phyloP scores from a whole-genome alignment of 2,329 filamentous ascomycete genomes.

The Clonostachys chloroleuca region DNA sequence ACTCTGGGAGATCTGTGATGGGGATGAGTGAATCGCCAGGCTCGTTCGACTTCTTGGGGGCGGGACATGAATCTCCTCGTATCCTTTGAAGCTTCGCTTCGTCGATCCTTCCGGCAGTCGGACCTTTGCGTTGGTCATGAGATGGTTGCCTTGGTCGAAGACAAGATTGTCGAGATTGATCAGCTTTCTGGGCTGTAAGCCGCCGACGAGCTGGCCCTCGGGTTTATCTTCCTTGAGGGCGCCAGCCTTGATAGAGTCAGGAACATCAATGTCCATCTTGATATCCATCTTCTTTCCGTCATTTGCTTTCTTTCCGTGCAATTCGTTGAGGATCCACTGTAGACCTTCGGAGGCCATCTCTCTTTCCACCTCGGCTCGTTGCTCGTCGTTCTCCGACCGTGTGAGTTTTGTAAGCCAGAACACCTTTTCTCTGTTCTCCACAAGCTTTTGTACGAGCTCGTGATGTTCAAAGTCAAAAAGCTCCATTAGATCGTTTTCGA shows the following conservation, averaged over 20 bases:
- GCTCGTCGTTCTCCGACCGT: conserved; percentile 73
- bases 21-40: conserved; percentile 78
- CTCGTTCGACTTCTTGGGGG: conserved; percentile 80
- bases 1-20: conserved; percentile 84
- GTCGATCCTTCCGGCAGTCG: conserved; percentile 90
- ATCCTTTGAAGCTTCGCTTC: conserved; percentile 94
- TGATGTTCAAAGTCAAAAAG: conserved; percentile 97
- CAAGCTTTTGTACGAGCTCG: conserved; percentile 84
- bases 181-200: conserved; percentile 77
- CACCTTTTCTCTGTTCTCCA: conserved; percentile 88
- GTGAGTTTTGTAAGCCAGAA: conserved; percentile 92
- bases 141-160: conserved; percentile 96
- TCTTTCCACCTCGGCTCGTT: conserved; percentile 73
- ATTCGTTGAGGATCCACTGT: conserved; percentile 80
- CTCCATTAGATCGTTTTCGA: conserved; percentile 98
- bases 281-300: conserved; percentile 71
- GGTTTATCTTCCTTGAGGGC: conserved; percentile 47
- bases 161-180: conserved; percentile 95
- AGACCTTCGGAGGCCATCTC: conserved; percentile 91
- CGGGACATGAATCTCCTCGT: conserved; percentile 97
- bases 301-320: conserved; percentile 66
- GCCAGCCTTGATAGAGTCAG: conserved; percentile 50
- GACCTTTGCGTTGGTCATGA: conserved; percentile 99
- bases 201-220: conserved; percentile 71
- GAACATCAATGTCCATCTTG: conserved; percentile 90